Percentiles rank a stretch among this genome's conserved stretches.
These are phyloP conservation scores for Bidens hawaiensis DNA, from an alignment of 140 eudicot genomes.

Conservation along the genomic window DNA sequence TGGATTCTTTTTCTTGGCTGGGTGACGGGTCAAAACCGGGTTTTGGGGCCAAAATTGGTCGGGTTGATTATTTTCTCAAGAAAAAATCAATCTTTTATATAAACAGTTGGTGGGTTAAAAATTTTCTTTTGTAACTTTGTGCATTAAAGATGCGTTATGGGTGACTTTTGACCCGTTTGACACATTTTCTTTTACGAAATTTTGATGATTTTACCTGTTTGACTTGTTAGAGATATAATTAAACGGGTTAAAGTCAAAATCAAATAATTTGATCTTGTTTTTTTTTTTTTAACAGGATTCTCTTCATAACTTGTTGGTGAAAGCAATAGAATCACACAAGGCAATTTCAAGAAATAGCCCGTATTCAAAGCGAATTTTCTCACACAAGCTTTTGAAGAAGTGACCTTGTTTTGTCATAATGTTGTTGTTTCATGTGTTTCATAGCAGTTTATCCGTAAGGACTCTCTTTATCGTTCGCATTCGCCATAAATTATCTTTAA, in stretches of 20 bases:
- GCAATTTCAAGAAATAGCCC: conserved; percentile 65
- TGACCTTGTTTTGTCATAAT: conserved; percentile 40
- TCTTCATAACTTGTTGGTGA: conserved; percentile 47
- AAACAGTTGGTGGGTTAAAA: too few species aligned
- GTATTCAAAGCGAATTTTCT: conserved; percentile 71
- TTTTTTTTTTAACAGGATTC: conserved; percentile 53
- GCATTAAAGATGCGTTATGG: neutral
- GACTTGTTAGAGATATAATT: neutral
- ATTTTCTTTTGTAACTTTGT: too few species aligned
- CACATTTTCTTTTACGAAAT: too few species aligned
- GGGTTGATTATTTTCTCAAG: too few species aligned
- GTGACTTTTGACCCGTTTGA: neutral
- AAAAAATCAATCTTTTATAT: too few species aligned
- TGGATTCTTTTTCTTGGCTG: conserved; percentile 4
- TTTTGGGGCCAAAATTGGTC: too few species aligned
- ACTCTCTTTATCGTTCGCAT: conserved; percentile 6
- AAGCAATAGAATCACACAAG: too few species aligned
- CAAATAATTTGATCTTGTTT: neutral
- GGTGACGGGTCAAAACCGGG: neutral
- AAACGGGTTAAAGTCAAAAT: neutral
- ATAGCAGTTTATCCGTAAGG: conserved; percentile 16
- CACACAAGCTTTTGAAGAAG: conserved; percentile 67
- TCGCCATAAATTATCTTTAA: too few species aligned
- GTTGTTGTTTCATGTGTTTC: conserved; percentile 46
- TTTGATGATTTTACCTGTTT: too few species aligned